Base-by-base conservation (phyloP, 177 flowering plant genomes). In the Telopea speciosissima region DNA sequence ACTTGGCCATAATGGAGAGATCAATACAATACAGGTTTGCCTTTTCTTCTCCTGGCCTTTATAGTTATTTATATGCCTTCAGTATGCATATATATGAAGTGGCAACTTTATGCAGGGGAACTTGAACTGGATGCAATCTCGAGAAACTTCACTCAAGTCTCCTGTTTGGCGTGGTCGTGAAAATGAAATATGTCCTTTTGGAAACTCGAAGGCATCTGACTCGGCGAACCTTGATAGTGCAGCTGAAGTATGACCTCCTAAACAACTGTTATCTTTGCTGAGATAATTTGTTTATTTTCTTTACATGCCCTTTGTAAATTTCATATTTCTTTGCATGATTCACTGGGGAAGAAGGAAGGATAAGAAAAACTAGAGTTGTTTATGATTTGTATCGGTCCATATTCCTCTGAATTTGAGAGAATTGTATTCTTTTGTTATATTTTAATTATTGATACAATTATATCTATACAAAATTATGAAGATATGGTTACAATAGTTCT, bases 41-140 rank as follows among this genome's bases (percentile, higher is more conserved):
- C 16, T 69, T 63, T 16, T 16, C 54, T 1, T 16, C 17, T n/a
- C n/a, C n/a, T 12, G 19, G 19, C 54, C 19, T 49, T 49, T 16
- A 2, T 16, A 49, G 14, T 49, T 49, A 49, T 11, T 49, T 49
- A 49, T 49, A 49, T 5, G 0, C 19, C 56, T 33, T 45, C 65
- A 10, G 24, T 21, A 21, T 58, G 22, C 22, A 3, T 58, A 7
- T 42, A 66, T 17, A 31, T 77, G 40, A 73, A 60, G 17, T 31
- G 64, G 49, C 49, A 36, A 72, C 69, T 8, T 62, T 67, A 8
- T 81, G 69, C 80, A 96, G 99, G 99, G 99, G 17, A 96, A 96
- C 80, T 91, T 96, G 83, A 96, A 96, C 74, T 96, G 99, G 99
- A 96, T 96, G 99, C 95, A 84, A 83, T 93, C 99, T 75, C 91